These are phyloP conservation scores for Pseudocercospora pini-densiflorae DNA, from an alignment of 2,329 filamentous ascomycete genomes.

Conservation along the genomic window DNA sequence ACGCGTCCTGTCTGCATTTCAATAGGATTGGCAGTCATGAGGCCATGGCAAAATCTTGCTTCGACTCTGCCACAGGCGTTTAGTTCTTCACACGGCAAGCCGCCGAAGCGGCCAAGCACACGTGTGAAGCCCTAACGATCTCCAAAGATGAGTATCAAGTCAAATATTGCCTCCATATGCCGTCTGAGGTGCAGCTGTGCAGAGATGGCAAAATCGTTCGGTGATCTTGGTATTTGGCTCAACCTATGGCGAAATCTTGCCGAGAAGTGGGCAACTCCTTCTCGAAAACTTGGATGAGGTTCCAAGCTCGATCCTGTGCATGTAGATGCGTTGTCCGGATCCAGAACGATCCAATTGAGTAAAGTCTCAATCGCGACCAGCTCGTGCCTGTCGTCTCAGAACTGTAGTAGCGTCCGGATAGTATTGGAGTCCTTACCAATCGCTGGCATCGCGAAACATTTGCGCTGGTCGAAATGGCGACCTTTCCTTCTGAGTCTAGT, in stretches of 20 bases:
- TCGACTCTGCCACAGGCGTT: not conserved
- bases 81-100: not conserved
- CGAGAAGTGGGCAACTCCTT: not conserved
- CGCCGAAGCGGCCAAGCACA: not conserved
- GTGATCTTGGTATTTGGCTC: not conserved
- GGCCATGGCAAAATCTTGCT: slow-evolving; percentile 1
- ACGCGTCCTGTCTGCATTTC: slow-evolving; percentile 12
- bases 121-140: not conserved
- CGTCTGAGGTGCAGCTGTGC: not conserved
- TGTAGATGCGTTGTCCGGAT: not conserved
- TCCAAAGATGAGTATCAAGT: not conserved
- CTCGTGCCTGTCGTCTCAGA: not conserved
- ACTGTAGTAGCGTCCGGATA: not conserved
- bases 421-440: not conserved
- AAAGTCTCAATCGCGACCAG: not conserved
- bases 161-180: not conserved
- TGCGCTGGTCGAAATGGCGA: not conserved
- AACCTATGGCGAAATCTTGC: not conserved
- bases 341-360: not conserved
- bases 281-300: not conserved
- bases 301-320: slow-evolving; percentile 1
- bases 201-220: not conserved
- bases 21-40: not conserved
- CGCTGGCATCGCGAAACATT: not conserved
- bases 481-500: no score